phyloP scores from a whole-genome alignment of 1,284 basidiomycete species.

The Puccinia triticina region DNA sequence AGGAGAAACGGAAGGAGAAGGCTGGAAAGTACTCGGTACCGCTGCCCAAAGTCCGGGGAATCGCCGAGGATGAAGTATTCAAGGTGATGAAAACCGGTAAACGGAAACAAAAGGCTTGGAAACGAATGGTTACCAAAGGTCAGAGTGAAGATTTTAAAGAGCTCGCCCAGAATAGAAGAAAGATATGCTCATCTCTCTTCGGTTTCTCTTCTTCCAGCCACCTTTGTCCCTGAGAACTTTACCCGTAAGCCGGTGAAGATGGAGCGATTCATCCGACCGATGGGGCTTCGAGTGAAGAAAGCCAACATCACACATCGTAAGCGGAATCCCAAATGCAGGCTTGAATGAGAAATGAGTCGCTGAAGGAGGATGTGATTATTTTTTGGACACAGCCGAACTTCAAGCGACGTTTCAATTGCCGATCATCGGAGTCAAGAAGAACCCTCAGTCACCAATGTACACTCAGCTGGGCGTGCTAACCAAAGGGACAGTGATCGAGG shows the following conservation, averaged over 20 bases:
- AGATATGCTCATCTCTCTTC: neutral
- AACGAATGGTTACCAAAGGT: slow-evolving; percentile 99
- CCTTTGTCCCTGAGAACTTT: slow-evolving; percentile 71
- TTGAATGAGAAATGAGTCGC: no score
- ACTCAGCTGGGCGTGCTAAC: slow-evolving; percentile 87
- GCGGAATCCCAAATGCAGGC: slow-evolving; percentile 57
- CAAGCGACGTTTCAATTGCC: slow-evolving; percentile 99
- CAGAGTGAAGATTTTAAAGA: slow-evolving; percentile 62
- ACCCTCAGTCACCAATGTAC: slow-evolving; percentile 92
- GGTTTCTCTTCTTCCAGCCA: slow-evolving; percentile 23
- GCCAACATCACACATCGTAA: slow-evolving; percentile 97
- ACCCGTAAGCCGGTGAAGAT: slow-evolving; percentile 99
- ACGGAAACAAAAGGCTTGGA: slow-evolving; percentile 96
- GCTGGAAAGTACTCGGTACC: slow-evolving; percentile 97
- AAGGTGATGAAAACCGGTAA: slow-evolving; percentile 99
- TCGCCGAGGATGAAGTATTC: slow-evolving; percentile 99
- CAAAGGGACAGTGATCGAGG: slow-evolving; percentile 97
- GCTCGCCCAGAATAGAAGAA: neutral
- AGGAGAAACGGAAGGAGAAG: slow-evolving; percentile 98
- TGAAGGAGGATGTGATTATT: neutral
- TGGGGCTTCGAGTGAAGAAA: slow-evolving; percentile 96
- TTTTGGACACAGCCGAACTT: slow-evolving; percentile 80
- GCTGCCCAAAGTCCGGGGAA: slow-evolving; percentile 92
- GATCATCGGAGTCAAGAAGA: slow-evolving; percentile 98
- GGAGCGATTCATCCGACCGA: slow-evolving; percentile 96